Base-by-base conservation (phyloP, 2,329 filamentous ascomycete species). In the Thyridium curvatum region DNA sequence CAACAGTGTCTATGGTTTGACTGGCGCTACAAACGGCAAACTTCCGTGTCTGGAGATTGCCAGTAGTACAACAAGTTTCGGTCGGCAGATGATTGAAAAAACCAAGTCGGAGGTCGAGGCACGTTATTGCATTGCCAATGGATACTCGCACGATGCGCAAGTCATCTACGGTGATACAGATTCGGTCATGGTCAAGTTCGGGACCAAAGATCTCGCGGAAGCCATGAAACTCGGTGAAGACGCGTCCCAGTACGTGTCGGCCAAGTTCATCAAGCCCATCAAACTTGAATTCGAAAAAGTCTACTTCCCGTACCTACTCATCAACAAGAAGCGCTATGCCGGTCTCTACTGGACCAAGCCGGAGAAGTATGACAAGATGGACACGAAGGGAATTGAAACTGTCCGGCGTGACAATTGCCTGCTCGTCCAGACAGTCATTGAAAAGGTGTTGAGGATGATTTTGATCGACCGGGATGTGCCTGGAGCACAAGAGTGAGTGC, bases 231-330 rank as follows among this genome's bases (percentile, higher is more conserved):
- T 98, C 17, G 93, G 93, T n/a, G 77, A 95, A 55, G 90, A 98
- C 60, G 93, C 93, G 10, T 86, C 93, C 1, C 73, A 82, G 15
- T 94, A 72, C 51, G 93, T 98, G 31, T 96, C 93, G 4, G 76
- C 77, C 34, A 95, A 96, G 60, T 98, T 98, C 58, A 70, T 90
- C 60, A 94, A 93, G 56, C 93, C 93, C 4, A 98, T 98, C 73
- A 98, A 97, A 67, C 78, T 98, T 26, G 93, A 98, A 61, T 98
- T 98, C 64, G 93, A 98, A 62, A 98, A 98, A 65, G 91, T 98
- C 1, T 98, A 98, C 65, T 98, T 86, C 59, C 93, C 93, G 1
- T 98, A 98, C 58, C 74, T 98, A 28, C 74, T 98, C 37, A 98
- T 98, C 79, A 98, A 98, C 79, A 98, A 98, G 72, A 98, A 98